Base-by-base conservation (phyloP, 805 yeast species). In the Lipomyces starkeyi region DNA sequence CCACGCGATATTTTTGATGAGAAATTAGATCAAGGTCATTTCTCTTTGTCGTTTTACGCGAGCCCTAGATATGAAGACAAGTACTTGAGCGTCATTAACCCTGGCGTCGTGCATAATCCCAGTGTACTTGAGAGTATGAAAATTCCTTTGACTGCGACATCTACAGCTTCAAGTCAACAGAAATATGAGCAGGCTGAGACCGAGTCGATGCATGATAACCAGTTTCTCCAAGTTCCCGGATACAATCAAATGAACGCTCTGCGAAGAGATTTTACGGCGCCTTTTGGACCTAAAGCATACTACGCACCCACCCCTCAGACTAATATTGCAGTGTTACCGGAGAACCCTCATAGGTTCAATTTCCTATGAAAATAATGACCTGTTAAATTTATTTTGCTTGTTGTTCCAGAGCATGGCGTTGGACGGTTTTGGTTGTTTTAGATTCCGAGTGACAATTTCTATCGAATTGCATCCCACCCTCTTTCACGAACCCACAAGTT, bases 61-160 rank as follows among this genome's bases (percentile, higher is more conserved):
- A 35, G 71, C 9, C 69, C 71, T 2, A 58, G 69, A n/a, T 68
- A 68, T 52, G 71, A 68, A 54, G 71, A 66, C 47, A 59, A 56
- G 17, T 67, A 64, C 56, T 56, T 59, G 17, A 64, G 66, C 29
- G 65, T 61, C 11, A 11, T 66, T 20, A 27, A 58, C 17, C 55
- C 25, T 22, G 29, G 34, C 25, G 9, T 9, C 34, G 17, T 11
- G 29, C 32, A 13, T 11, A 29, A 4, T 53, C 56, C 32, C n/a
- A 22, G n/a, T 1, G 9, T 53, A 7, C 49, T n/a, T 43, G 49
- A n/a, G 49, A 5, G 8, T 14, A 43, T 43, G 49, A 17, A 53
- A 53, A 25, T 13, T 22, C n/a, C 56, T 20, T 29, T 53, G 34
- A 25, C 34, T 25, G 56, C n/a, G 3, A 25, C 56, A 13, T 53